These are phyloP conservation scores for Amborella trichopoda DNA, from an alignment of 164 flowering plant genomes.

Conservation along the genomic window DNA sequence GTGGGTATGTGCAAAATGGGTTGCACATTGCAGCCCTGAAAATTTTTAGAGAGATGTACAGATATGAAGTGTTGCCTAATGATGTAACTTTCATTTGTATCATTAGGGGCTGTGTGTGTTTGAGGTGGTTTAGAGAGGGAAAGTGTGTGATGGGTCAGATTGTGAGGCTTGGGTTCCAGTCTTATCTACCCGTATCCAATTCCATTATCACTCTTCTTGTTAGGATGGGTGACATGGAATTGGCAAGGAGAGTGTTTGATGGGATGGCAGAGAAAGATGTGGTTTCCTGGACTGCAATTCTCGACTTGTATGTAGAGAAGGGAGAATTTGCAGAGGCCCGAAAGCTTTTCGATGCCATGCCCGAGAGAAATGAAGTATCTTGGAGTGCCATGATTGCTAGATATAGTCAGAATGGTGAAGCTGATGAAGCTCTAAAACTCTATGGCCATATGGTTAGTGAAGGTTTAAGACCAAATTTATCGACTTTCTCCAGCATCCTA, in stretches of 20 bases:
- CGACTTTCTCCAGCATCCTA: constrained; percentile 17
- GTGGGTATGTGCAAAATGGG: constrained; percentile 45
- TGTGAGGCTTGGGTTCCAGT: constrained; percentile 36
- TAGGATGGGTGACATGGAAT: constrained; percentile 34
- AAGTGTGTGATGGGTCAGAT: constrained; percentile 33
- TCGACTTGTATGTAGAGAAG: constrained; percentile 14
- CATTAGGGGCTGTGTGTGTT: constrained; percentile 24
- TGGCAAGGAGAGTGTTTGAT: constrained; percentile 36
- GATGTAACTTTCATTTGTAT: constrained; percentile 36
- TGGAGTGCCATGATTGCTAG: constrained; percentile 23
- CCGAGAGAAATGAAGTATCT: constrained; percentile 14
- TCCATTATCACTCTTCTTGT: constrained; percentile 34
- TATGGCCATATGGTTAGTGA: constrained; percentile 9
- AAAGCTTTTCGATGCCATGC: constrained; percentile 14
- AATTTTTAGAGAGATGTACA: constrained; percentile 23
- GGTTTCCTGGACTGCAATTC: constrained; percentile 19
- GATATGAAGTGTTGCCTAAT: constrained; percentile 30
- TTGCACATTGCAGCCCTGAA: constrained; percentile 22
- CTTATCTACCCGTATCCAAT: constrained; percentile 28
- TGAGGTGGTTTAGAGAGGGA: constrained; percentile 25
- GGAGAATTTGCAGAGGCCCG: constrained; percentile 16
- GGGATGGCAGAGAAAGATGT: constrained; percentile 23
- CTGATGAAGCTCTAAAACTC: constrained; percentile 12
- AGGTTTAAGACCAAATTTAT: constrained; percentile 15
- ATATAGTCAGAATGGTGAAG: constrained; percentile 17